These are phyloP conservation scores for Cyphellophora attinorum DNA, from an alignment of 2,329 filamentous ascomycete genomes.

Conservation along the genomic window DNA sequence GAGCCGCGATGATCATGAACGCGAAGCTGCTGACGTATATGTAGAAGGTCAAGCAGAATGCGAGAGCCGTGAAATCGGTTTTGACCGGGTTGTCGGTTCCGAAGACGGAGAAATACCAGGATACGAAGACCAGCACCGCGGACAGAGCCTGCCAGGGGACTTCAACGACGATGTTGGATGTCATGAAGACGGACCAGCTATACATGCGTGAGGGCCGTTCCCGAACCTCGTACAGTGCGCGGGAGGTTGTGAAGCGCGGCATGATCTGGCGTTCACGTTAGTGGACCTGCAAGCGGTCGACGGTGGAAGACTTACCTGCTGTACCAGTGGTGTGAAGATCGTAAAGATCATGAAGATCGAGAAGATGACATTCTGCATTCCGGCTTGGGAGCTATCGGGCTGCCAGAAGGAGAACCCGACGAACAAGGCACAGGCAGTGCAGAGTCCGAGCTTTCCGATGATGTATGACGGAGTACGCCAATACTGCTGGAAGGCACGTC, in stretches of 20 bases:
- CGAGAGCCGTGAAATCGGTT: slow-evolving; percentile 29
- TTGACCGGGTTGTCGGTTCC: slow-evolving; percentile 46
- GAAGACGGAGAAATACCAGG: slow-evolving; percentile 66
- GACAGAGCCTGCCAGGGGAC: slow-evolving; percentile 57
- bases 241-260: slow-evolving; percentile 59
- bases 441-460: slow-evolving; percentile 52
- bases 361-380: slow-evolving; percentile 67
- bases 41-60: slow-evolving; percentile 64
- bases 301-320: slow-evolving; percentile 41
- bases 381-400: slow-evolving; percentile 52
- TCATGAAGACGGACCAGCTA: slow-evolving; percentile 63
- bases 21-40: slow-evolving; percentile 65
- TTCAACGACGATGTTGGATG: slow-evolving; percentile 59
- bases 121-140: slow-evolving; percentile 55
- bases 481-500: slow-evolving; percentile 78
- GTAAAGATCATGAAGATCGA: slow-evolving; percentile 56
- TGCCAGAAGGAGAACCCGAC: slow-evolving; percentile 55
- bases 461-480: slow-evolving; percentile 68
- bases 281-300: slow-evolving; percentile 50
- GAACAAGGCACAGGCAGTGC: slow-evolving; percentile 40
- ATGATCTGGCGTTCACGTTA: slow-evolving; percentile 43
- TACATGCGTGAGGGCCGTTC: slow-evolving; percentile 66
- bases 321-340: slow-evolving; percentile 15
- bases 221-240: slow-evolving; percentile 56
- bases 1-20: slow-evolving; percentile 70